Evolutionary conservation across 495 filamentous ascomycete genomes (phyloP).

Genomic region (Astrocystis sublimbata): DNA sequence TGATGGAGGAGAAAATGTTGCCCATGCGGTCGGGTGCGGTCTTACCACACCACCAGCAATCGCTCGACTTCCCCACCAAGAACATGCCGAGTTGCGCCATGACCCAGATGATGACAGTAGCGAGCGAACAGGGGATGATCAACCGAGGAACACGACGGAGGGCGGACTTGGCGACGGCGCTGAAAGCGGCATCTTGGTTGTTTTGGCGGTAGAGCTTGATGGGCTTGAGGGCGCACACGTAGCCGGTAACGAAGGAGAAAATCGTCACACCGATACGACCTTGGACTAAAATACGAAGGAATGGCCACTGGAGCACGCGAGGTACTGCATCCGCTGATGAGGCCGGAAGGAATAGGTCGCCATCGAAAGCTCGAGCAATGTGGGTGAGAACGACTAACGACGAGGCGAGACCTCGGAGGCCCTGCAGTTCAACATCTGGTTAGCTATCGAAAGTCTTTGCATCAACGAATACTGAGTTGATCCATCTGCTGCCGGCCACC

Average conservation of each 20-base stretch:
- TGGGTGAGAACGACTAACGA: slow-evolving; percentile 65
- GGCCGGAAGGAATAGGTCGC: slow-evolving; percentile 57
- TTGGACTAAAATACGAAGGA: slow-evolving; percentile 63
- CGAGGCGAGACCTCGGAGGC: slow-evolving; percentile 64
- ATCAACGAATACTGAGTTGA: background rate
- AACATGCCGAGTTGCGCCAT: slow-evolving; percentile 61
- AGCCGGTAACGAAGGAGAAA: slow-evolving; percentile 68
- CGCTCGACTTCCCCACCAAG: slow-evolving; percentile 54
- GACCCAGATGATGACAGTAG: slow-evolving; percentile 58
- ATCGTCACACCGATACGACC: slow-evolving; percentile 66
- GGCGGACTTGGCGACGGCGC: slow-evolving; percentile 59
- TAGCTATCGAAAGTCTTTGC: background rate
- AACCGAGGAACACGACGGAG: slow-evolving; percentile 65
- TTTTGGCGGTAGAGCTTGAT: slow-evolving; percentile 60
- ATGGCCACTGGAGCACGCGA: slow-evolving; percentile 58
- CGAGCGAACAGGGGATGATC: slow-evolving; percentile 60
- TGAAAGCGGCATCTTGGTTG: slow-evolving; percentile 53
- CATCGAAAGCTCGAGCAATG: slow-evolving; percentile 61
- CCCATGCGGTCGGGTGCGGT: slow-evolving; percentile 50
- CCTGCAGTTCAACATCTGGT: slow-evolving; percentile 39
- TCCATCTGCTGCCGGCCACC: background rate
- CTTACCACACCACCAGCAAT: slow-evolving; percentile 62
- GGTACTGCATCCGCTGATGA: slow-evolving; percentile 48
- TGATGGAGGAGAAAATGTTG: slow-evolving; percentile 37
- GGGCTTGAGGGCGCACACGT: slow-evolving; percentile 67